Evolutionary conservation across 805 yeast species (phyloP).

Genomic region (Tetrapisispora fleetii): DNA sequence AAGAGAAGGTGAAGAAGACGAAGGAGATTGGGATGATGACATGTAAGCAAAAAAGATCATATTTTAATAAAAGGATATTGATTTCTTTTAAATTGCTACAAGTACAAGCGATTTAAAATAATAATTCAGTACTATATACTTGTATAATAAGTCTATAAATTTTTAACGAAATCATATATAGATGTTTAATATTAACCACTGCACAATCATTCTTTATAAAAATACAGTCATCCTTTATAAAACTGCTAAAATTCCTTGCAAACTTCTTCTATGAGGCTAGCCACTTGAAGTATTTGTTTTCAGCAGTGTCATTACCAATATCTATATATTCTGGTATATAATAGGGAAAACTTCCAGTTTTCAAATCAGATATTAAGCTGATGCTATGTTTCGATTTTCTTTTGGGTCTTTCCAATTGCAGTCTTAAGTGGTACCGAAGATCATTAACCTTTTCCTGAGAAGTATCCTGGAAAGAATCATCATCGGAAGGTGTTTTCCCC

Average conservation of each 20-base stretch:
- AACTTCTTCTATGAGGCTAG: conserved; percentile 3
- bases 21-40: conserved; percentile 4
- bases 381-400: conserved; percentile 21
- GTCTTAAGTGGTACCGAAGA: background rate
- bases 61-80: background rate
- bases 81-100: background rate
- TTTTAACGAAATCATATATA: background rate
- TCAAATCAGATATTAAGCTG: conserved; percentile 20
- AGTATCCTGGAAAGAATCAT: background rate
- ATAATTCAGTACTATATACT: background rate
- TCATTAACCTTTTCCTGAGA: background rate
- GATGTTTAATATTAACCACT: background rate
- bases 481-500: background rate
- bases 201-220: background rate
- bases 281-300: conserved; percentile 13
- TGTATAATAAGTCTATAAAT: background rate
- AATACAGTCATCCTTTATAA: no score
- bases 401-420: conserved; percentile 13
- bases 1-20: conserved; percentile 39
- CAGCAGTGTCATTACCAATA: conserved; percentile 17
- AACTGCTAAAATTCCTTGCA: background rate
- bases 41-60: background rate
- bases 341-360: conserved; percentile 17
- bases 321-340: conserved; percentile 15
- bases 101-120: background rate